Base-by-base conservation (phyloP, 1,139 yeast species). In the Candida mesenterica region DNA sequence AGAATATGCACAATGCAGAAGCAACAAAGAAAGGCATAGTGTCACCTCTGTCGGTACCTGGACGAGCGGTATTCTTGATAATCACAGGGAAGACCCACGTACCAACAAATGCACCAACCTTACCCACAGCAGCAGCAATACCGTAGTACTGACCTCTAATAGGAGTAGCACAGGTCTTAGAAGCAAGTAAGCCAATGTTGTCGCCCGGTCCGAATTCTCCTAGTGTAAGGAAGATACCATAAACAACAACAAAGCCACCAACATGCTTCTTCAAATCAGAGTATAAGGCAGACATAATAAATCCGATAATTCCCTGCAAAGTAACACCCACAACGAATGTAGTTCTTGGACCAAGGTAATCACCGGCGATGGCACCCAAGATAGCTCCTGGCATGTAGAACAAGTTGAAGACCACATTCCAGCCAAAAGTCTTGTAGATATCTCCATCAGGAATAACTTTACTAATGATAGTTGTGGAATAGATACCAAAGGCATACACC, bases 141-240 rank as follows among this genome's bases (percentile, higher is more conserved):
- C 94, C 94, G 57, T 90, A 90, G 62, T 85, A 86, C 52, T 83
- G 86, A 42, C 97, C 97, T 65, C 97, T 80, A 38, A 89, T 75
- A 18, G 95, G 80, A 12, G 96, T 83, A 29, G 96, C 85, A 34
- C 82, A 75, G 20, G 95, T 83, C 62, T 89, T 89, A 27, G 96
- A 76, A 18, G 96, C 95, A 43, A 90, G 69, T 40, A 85, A 65
- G 48, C 97, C 97, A 57, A 85, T 82, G 61, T 86, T 87, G 61
- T 89, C 88, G 63, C 97, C 97, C 12, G 96, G 90, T 17, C 96
- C 96, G 59, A 89, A 85, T 61, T 90, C 97, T 50, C 97, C 97
- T 32, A 87, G 69, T 5, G 96, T 70, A 55, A 79, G 66, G 60
- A 89, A 90, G 44, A 90, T 77, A 65, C 97, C 97, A 55, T 82